Base-by-base conservation (phyloP, 768 basidiomycete genomes). In the Russula dissimulans region DNA sequence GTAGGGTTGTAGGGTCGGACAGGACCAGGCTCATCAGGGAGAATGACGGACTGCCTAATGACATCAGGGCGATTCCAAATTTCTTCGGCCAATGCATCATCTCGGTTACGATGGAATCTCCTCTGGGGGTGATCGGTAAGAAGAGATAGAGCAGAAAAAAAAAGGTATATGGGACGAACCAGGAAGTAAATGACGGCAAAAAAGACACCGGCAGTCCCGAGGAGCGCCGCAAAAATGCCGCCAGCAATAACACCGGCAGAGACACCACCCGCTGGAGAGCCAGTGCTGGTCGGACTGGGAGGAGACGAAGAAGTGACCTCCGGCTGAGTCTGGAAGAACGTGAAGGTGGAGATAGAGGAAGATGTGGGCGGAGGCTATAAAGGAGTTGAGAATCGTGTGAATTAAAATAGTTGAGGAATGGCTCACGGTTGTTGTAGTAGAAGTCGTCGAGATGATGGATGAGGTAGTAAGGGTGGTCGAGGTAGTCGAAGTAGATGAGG, bases 11-110 rank as follows among this genome's bases (percentile, higher is more conserved):
- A 73, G 73, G 31, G 72, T 74, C n/a, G 79, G 77, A 64, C 15
- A 38, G 56, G 57, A 29, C 57, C 41, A 11, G 50, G 43, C 17
- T 62, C 67, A 49, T 81, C 74, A 26, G 83, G 72, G 26, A 87
- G 69, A 15, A 83, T 68, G n/a, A 79, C 81, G 14, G 87, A 88
- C 63, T 79, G 77, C 54, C 84, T 82, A 54, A 81, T 79, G 77
- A 87, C 87, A 10, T 78, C 78, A 46, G 73, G 70, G 1, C 83
- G 71, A 62, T 81, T 77, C 70, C 87, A 89, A 62, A 53, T 69
- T 68, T 43, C 60, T 51, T 47, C 60, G 17, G 18, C 67, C 71
- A 49, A 71, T 67, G 31, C 77, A 0, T 74, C 73, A n/a, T 75
- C 70, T 18, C 65, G 47, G 44, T 45, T 44, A 47, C 62, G 61